Evolutionary conservation across 2,329 filamentous ascomycete genomes (phyloP).

Genomic region (Escovopsis sp.): DNA sequence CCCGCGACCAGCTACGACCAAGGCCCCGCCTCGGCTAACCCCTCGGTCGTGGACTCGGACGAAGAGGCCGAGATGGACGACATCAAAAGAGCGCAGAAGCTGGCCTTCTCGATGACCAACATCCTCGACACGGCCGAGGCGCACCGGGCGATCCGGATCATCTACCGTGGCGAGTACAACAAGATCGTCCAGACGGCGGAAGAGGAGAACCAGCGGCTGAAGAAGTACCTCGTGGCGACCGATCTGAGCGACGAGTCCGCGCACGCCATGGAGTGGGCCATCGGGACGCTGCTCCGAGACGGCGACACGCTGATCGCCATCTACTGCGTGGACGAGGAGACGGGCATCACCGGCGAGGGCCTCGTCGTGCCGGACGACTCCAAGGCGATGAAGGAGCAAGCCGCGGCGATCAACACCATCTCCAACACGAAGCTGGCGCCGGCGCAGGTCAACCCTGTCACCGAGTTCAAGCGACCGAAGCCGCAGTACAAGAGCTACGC

Average conservation of each 20-base stretch:
- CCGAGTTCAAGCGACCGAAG: slow-evolving; percentile 18
- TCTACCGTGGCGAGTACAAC: slow-evolving; percentile 74
- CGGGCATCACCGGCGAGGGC: slow-evolving; percentile 34
- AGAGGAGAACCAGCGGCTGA: slow-evolving; percentile 59
- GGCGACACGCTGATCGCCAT: slow-evolving; percentile 89
- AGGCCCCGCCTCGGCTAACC: slow-evolving; percentile 37
- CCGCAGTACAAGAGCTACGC: slow-evolving; percentile 16
- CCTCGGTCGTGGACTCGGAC: slow-evolving; percentile 60
- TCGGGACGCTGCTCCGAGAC: slow-evolving; percentile 84
- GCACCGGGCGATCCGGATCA: slow-evolving; percentile 73
- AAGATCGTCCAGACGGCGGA: slow-evolving; percentile 64
- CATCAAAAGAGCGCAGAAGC: slow-evolving; percentile 73
- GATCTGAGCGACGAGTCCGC: slow-evolving; percentile 89
- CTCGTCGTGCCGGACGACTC: slow-evolving; percentile 54
- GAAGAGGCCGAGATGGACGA: slow-evolving; percentile 73
- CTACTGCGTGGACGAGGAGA: slow-evolving; percentile 86
- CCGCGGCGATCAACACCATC: slow-evolving; percentile 53
- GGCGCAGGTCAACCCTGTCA: slow-evolving; percentile 17
- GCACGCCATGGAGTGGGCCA: slow-evolving; percentile 93
- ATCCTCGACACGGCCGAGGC: slow-evolving; percentile 61
- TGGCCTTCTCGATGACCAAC: slow-evolving; percentile 66
- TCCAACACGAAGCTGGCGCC: slow-evolving; percentile 23
- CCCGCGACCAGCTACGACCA: slow-evolving; percentile 75
- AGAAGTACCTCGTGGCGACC: slow-evolving; percentile 90
- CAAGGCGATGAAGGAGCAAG: slow-evolving; percentile 61